Evolutionary conservation across 768 basidiomycete genomes (phyloP), one percentile per base, ranked within the genome.

Genomic region (Rhodotorula babjevae): DNA sequence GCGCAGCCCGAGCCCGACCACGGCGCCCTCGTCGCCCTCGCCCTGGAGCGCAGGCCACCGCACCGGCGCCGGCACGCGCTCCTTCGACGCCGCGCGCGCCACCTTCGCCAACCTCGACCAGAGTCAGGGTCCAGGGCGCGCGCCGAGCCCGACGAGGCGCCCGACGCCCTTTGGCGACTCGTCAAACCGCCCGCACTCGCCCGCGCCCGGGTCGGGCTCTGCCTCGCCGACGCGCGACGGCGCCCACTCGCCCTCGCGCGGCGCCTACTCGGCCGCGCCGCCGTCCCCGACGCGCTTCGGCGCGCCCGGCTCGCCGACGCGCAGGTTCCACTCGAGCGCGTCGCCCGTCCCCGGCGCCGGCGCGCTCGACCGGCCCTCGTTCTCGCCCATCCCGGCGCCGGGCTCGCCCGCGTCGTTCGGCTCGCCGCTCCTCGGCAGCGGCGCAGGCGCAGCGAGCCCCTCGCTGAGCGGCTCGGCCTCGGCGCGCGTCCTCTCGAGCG

Each of bases 401-500:
- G 50, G 29, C n/a, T 25, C 52, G 36, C 9, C 40, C 65, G 33
- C 61, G 16, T 36, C 36, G 36, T 36, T 46, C 44, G 44, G 44
- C 44, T 46, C 44, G 44, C 44, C 44, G 14, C 18, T 9, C 6
- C n/a, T 56, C 36, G 33, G 11, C 31, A 64, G 33, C 50, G 25
- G 47, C 19, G 7, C 3, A 1, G 23, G 23, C 19, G 7, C 3
- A 1, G 23, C 5, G 23, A 52, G 50, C 25, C 50, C 50, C 4
- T 52, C 50, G 25, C 50, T 52, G 25, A 52, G 50, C 25, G 27
- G 50, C 63, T 47, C 40, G 56, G 50, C 67, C 63, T 56, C 56
- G 21, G 71, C 21, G 53, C 74, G 74, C 57, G 53, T 70, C 67
- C 70, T 78, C 68, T 71, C 71, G 49, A 61, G 73, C 61, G 29